A percentile compares a stretch with the other conserved stretches of the same genome.
Conservation (phyloP, 1,284 basidiomycete genomes). For the Volvariella volvacea region DNA sequence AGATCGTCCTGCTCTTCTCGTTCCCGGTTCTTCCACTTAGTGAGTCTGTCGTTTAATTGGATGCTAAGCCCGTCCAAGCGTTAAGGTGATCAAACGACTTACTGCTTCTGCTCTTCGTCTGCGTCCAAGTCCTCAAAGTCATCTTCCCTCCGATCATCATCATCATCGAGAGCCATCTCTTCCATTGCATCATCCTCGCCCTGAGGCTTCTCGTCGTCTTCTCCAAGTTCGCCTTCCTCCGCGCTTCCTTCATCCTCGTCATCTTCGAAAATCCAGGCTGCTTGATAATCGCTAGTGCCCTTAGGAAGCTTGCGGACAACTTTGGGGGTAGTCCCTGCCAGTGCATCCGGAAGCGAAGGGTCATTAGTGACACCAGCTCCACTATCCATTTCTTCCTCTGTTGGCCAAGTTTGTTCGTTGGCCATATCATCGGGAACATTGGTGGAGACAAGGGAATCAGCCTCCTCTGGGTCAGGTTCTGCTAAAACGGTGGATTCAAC, state of each 20-base stretch:
- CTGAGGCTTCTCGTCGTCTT: conserved; percentile 32
- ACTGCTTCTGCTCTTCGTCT: conserved; percentile 84
- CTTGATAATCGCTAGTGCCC: conserved; percentile 91
- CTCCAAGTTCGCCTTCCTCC: conserved; percentile 22
- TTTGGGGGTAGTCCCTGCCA: conserved; percentile 63
- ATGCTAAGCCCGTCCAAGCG: conserved; percentile 6
- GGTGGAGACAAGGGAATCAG: conserved; percentile 84
- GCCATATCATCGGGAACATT: conserved; percentile 86
- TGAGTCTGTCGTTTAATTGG: conserved; percentile 41
- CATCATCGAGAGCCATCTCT: conserved; percentile 46
- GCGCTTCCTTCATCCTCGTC: conserved; percentile 55
- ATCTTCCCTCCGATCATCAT: conserved; percentile 48
- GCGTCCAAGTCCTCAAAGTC: conserved; percentile 73
- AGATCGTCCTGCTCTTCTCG: conserved; percentile 75
- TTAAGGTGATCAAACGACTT: conserved; percentile 21
- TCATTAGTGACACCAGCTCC: conserved; percentile 24
- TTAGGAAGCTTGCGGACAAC: conserved; percentile 76
- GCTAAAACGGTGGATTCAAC: conserved; percentile 51
- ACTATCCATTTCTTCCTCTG: conserved; percentile 87
- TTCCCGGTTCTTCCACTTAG: conserved; percentile 60
- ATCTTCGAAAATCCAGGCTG: conserved; percentile 88
- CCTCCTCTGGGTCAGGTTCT: conserved; percentile 58
- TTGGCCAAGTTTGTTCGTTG: conserved; percentile 99
- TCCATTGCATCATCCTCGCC: conserved; percentile 65
- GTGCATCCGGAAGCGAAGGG: conserved; percentile 55